Conservation (phyloP, 352 stramenopile species). For the Globisporangium irregulare region DNA sequence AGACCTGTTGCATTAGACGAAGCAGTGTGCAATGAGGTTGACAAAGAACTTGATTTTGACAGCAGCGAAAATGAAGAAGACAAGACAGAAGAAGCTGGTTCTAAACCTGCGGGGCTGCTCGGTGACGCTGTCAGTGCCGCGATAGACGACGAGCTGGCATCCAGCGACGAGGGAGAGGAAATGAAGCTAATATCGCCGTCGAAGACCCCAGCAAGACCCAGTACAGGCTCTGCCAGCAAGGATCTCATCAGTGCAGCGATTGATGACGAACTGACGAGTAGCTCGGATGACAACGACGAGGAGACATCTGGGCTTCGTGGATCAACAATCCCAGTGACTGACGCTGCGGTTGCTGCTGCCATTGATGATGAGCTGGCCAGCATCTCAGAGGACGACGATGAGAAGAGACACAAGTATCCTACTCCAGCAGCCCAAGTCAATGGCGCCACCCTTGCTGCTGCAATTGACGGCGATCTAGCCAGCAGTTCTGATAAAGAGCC, state of each 20-base stretch:
- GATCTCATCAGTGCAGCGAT: neutral
- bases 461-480: conserved; percentile 37
- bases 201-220: neutral
- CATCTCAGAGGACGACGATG: conserved; percentile 23
- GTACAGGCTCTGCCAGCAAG: neutral
- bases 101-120: neutral
- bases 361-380: conserved; percentile 39
- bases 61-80: neutral
- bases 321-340: conserved; percentile 5
- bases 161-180: neutral
- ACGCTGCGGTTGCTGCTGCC: conserved; percentile 24
- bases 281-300: conserved; percentile 5
- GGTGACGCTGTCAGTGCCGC: neutral
- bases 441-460: conserved; percentile 23
- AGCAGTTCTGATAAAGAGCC: conserved; percentile 23
- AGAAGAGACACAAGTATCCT: conserved; percentile 9
- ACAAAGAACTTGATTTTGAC: neutral
- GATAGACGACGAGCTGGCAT: neutral
- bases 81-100: neutral
- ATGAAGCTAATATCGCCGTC: neutral
- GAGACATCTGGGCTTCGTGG: conserved; percentile 8
- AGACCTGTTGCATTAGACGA: neutral
- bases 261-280: neutral
- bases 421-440: neutral
- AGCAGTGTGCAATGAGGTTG: neutral